Conservation (phyloP, 2,329 filamentous ascomycete species). For the Trichoderma oligosporum region DNA sequence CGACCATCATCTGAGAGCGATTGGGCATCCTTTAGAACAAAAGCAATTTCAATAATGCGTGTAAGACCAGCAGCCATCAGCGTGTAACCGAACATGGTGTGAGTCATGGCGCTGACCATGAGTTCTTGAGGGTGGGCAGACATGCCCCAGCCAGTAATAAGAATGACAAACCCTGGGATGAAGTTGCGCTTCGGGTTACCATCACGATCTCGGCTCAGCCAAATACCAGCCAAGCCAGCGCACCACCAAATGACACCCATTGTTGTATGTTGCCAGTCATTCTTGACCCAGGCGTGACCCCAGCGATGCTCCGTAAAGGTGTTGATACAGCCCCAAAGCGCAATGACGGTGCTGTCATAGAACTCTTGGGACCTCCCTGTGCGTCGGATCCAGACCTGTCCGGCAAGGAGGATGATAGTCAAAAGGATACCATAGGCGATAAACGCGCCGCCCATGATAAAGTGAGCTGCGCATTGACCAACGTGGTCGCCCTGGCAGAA, state of each 20-base stretch:
- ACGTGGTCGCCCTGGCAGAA: constrained; percentile 91
- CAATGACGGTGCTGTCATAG: constrained; percentile 88
- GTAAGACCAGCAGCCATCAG: constrained; percentile 84
- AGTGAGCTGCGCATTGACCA: constrained; percentile 91
- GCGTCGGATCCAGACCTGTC: constrained; percentile 79
- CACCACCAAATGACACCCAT: constrained; percentile 99
- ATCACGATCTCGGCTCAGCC: constrained; percentile 80
- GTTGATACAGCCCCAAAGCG: constrained; percentile 94
- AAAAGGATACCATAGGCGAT: constrained; percentile 89
- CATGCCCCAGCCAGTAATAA: constrained; percentile 95
- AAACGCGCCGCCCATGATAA: constrained; percentile 98
- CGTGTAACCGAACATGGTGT: constrained; percentile 88
- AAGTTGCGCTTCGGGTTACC: constrained; percentile 89
- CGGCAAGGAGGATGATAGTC: constrained; percentile 80
- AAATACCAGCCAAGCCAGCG: constrained; percentile 84
- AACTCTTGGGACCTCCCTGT: constrained; percentile 92
- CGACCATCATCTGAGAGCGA: constrained; percentile 63
- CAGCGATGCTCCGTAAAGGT: constrained; percentile 97
- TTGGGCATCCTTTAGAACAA: constrained; percentile 72
- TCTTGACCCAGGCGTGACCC: constrained; percentile 83
- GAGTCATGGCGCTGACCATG: constrained; percentile 80
- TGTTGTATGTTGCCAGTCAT: constrained; percentile 96
- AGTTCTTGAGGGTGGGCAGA: constrained; percentile 82
- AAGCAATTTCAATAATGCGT: constrained; percentile 86
- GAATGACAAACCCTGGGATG: constrained; percentile 83